Base-by-base conservation (phyloP, 2,329 filamentous ascomycete species). In the Colletotrichum musae region DNA sequence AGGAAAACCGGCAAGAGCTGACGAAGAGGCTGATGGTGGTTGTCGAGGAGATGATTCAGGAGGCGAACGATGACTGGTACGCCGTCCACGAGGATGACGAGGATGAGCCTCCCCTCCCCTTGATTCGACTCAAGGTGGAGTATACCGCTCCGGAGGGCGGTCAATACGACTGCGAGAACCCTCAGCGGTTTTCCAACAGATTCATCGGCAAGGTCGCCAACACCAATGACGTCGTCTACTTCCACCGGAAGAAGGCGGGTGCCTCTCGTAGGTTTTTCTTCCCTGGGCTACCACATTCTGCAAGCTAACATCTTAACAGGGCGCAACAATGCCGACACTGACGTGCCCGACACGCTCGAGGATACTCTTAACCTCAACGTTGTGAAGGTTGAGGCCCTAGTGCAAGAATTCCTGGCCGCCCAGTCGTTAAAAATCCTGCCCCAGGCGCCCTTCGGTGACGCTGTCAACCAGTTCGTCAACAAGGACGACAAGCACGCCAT, bases 401-500 rank as follows among this genome's bases (percentile, higher is more conserved):
- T 99, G 0, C 88, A 92, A 58, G 94, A 98, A 73, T 98, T 95
- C 74, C 87, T 99, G 3, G 89, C 89, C 0, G 93, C 93, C 0
- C 95, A 98, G 75, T 95, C 94, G 0, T 88, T 99, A 39, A 97
- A 95, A 67, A 96, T 99, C 57, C 86, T 99, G 0, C 96, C 96
- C 0, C 94, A 97, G 75, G 96, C 95, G 36, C 93, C 92, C 0
- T 98, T 99, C 76, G 93, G 94, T 16, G 95, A 98, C 76, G 96
- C 96, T 0, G 94, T 99, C 5, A 92, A 91, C 54, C 93, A 97
- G 70, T 99, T 96, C 75, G 94, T 99, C 28, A 91, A 95, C 78
- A 98, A 98, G 74, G 94, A 97, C 73, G 96, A 99, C 82, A 97
- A 95, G 77, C 91, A 96, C 74, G 94, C 94, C 3, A 94, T 98